Percentiles rank a stretch among this genome's conserved stretches.
Evolutionary conservation across 2,329 filamentous ascomycete species (phyloP).

Genomic region (Colletotrichum graminicola): DNA sequence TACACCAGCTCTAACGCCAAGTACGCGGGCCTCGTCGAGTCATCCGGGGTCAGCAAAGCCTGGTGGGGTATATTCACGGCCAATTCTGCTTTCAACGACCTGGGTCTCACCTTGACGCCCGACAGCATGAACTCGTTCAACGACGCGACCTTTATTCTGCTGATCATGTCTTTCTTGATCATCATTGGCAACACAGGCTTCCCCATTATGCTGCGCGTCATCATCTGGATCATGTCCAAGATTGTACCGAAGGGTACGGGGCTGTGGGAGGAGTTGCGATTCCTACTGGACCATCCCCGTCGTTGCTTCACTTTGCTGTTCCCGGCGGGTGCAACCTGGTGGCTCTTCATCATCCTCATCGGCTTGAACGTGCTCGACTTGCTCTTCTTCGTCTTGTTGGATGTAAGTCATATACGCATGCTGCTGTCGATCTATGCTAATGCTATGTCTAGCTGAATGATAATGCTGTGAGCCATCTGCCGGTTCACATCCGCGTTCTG

Average conservation of each 20-base stretch:
- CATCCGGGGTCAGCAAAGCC: conserved; percentile 70
- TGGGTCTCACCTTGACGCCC: conserved; percentile 92
- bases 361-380: conserved; percentile 86
- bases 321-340: conserved; percentile 91
- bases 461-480: conserved; percentile 73
- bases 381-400: conserved; percentile 91
- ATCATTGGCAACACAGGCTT: conserved; percentile 97
- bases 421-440: conserved; percentile 44
- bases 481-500: conserved; percentile 81
- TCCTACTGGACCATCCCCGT: conserved; percentile 92
- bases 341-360: conserved; percentile 89
- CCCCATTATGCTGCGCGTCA: conserved; percentile 91
- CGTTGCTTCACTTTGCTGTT: conserved; percentile 97
- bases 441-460: conserved; percentile 72
- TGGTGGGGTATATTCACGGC: conserved; percentile 97
- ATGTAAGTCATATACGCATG: conserved; percentile 67
- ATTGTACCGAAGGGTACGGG: conserved; percentile 74
- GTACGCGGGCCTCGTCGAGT: conserved; percentile 76
- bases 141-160: conserved; percentile 78
- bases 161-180: conserved; percentile 87
- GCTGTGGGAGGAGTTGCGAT: conserved; percentile 89
- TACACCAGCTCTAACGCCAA: conserved; percentile 61
- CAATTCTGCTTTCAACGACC: conserved; percentile 90
- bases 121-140: conserved; percentile 96
- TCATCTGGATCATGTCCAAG: conserved; percentile 86